Evolutionary conservation across 2,329 filamentous ascomycete species (phyloP).

Genomic region (Talaromyces pinophilus): DNA sequence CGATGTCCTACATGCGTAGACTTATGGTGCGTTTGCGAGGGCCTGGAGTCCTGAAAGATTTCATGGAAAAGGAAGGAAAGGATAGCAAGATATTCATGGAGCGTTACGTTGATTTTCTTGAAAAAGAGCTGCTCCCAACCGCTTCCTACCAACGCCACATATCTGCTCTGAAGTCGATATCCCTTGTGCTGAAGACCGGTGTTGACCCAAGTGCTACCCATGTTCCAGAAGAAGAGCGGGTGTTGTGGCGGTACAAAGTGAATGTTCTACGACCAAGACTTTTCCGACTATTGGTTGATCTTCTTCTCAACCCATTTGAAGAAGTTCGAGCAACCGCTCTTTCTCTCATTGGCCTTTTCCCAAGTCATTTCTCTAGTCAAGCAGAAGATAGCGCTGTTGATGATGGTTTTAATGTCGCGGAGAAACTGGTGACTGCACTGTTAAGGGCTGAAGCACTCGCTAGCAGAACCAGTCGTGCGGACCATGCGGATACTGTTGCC

Average conservation of each 20-base stretch:
- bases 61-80: conserved; percentile 32
- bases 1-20: conserved; percentile 71
- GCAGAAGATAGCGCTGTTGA: conserved; percentile 20
- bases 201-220: conserved; percentile 55
- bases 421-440: conserved; percentile 36
- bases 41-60: conserved; percentile 40
- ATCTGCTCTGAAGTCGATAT: conserved; percentile 71
- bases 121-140: conserved; percentile 72
- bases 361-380: conserved; percentile 29
- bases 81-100: conserved; percentile 58
- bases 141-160: conserved; percentile 90
- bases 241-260: conserved; percentile 53
- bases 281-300: conserved; percentile 67
- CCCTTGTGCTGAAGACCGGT: conserved; percentile 67
- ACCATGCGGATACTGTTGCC: conserved; percentile 89
- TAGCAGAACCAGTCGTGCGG: conserved; percentile 71
- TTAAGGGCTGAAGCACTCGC: conserved; percentile 41
- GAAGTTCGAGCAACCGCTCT: conserved; percentile 70
- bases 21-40: conserved; percentile 75
- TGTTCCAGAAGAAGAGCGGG: conserved; percentile 47
- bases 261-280: conserved; percentile 44
- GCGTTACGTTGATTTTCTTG: conserved; percentile 74
- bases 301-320: conserved; percentile 87
- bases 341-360: conserved; percentile 46
- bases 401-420: conserved; percentile 24